Percentiles rank a stretch among this genome's conserved stretches.
These are phyloP conservation scores for Suillus placidus DNA, from an alignment of 768 basidiomycete genomes.

Conservation along the genomic window DNA sequence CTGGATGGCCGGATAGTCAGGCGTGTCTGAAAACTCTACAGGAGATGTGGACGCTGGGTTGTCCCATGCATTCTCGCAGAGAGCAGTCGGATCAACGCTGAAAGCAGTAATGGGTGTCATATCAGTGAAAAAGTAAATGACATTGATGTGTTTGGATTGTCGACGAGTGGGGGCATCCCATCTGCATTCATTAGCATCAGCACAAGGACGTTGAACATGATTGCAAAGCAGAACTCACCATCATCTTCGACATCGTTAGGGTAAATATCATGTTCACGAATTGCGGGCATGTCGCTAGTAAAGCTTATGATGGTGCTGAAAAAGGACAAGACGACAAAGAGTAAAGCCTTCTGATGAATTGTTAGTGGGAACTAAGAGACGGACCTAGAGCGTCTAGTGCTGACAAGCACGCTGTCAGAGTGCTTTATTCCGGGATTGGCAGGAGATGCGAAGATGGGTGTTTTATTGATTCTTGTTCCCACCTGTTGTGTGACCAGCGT, in stretches of 20 bases:
- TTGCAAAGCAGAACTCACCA: slow-evolving; percentile 26
- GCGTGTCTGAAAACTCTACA: slow-evolving; percentile 19
- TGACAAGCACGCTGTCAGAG: slow-evolving; percentile 25
- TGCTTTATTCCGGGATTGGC: slow-evolving; percentile 41
- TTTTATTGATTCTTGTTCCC: slow-evolving; percentile 33
- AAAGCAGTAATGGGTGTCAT: slow-evolving; percentile 57
- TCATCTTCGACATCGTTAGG: slow-evolving; percentile 39
- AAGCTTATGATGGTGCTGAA: background rate
- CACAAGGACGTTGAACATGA: background rate
- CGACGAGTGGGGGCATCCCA: slow-evolving; percentile 54
- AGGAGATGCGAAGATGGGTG: slow-evolving; percentile 31
- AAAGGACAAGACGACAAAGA: slow-evolving; percentile 5
- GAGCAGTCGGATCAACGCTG: slow-evolving; percentile 36
- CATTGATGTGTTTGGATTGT: slow-evolving; percentile 53
- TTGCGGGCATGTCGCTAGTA: slow-evolving; percentile 27
- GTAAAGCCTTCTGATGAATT: background rate
- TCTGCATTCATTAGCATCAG: slow-evolving; percentile 34
- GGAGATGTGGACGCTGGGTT: slow-evolving; percentile 24
- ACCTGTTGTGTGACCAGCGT: slow-evolving; percentile 17
- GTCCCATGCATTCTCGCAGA: slow-evolving; percentile 39
- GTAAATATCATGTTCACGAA: slow-evolving; percentile 29
- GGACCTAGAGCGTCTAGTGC: slow-evolving; percentile 33
- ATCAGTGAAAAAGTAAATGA: slow-evolving; percentile 63
- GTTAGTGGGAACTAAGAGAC: slow-evolving; percentile 15
- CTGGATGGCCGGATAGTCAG: slow-evolving; percentile 27